Base-by-base conservation (phyloP, 2,329 filamentous ascomycete species). In the Onygenales sp. region DNA sequence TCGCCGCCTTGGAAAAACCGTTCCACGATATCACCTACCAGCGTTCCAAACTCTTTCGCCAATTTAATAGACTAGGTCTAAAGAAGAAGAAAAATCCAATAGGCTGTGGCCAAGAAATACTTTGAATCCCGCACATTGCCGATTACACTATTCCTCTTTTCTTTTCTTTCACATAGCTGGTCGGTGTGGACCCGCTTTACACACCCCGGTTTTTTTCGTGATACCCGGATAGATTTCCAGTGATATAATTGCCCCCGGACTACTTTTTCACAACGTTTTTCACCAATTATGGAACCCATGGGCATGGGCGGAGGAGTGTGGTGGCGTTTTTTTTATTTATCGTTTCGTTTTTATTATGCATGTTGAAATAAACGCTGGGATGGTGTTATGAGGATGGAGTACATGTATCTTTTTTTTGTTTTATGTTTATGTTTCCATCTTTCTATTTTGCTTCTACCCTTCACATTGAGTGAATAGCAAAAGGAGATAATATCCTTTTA, bases 11-110 rank as follows among this genome's bases (percentile, higher is more conserved):
- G 56, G 57, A 46, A 55, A 37, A 52, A 56, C 31, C 17, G 27
- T 8, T 52, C 51, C n/a, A 59, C 51, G 10, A 59, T 61, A 48
- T 57, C 57, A 31, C 57, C 58, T n/a, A 9, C 57, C 21, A 45
- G 54, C 40, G 34, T 66, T 62, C 50, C 54, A 32, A 43, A 40
- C 14, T 17, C 37, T 32, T 46, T 52, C 27, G 34, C 40, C 6
- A 37, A 31, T 37, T 37, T 49, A 42, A 47, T 61, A 46, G 17
- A 49, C 36, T 49, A 49, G 21, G 4, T 6, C 14, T 39, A 14
- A 33, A 47, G 34, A n/a, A 13, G 7, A 49, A 31, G 13, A 40
- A n/a, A n/a, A 49, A 11, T 34, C 9, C 37, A 31, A n/a, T 5
- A 6, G n/a, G 14, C 33, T 37, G 11, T 39, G 36, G 36, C 33